Evolutionary conservation across 371 early-diverging fungal genomes (phyloP), one percentile per base, ranked within the genome.

Genomic region (Entomophthora muscae): DNA sequence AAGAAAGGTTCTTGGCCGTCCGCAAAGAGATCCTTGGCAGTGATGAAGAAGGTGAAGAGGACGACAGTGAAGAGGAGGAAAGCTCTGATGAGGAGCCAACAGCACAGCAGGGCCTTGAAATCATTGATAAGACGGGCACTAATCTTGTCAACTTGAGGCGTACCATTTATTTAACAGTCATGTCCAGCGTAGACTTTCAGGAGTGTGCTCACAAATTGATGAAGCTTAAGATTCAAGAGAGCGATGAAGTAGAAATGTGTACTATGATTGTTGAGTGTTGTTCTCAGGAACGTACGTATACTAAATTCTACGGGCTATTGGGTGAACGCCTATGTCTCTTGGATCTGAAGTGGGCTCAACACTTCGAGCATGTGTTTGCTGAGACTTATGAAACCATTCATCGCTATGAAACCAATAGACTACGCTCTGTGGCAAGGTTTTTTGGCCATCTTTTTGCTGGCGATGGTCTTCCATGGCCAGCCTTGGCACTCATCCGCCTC

Each of bases 231-330:
- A 80, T 96, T 32, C 82, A 79, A 57, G 83, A 82, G 61, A 93
- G 88, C 56, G 87, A 91, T 65, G 90, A 93, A 73, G 79, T 86
- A 62, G 96, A 94, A 72, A 71, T 98, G 53, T 84, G 84, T 72
- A 90, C 90, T 69, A 98, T 98, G 98, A 80, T 98, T 32, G 88
- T 95, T 64, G 98, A 98, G 69, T 93, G 96, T 78, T 93, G 93
- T 69, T 82, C 88, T 21, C 93, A 98, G 72, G 97, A 96, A 70
- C 82, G 93, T 23, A 93, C 94, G 0, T 98, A 91, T 71, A 84
- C 88, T 63, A 88, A 82, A 65, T 95, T 90, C 66, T 96, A 86
- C 68, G 97, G 97, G 1, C 73, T 94, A 1, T 83, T 95, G 53
- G 95, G 90, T 7, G 97, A 97, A 70, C 87, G 98, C 13, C 89